phyloP scores from a whole-genome alignment of 139 green algal species.

The Chlamydomonas schloesseri region DNA sequence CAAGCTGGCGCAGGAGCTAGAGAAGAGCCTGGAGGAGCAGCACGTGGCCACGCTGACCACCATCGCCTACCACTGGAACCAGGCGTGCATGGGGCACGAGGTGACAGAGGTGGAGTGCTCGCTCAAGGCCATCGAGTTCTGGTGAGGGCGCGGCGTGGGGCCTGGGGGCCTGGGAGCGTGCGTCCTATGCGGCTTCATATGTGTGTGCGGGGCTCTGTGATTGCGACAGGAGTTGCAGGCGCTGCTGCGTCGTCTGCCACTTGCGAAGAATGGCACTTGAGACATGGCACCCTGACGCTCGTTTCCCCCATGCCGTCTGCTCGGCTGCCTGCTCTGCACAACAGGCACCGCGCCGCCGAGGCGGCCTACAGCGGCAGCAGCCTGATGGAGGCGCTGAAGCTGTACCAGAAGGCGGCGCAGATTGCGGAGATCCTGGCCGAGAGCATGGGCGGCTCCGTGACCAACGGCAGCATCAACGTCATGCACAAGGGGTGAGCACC shows the following conservation, averaged over 20 bases:
- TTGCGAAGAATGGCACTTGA: too few species aligned
- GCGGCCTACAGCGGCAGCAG: constrained; percentile 49
- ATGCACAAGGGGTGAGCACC: constrained; percentile 12
- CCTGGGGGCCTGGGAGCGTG: too few species aligned
- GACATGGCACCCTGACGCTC: too few species aligned
- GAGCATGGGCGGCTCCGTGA: constrained; percentile 40
- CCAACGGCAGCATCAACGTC: neutral
- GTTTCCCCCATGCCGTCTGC: too few species aligned
- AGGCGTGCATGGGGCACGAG: constrained; percentile 63
- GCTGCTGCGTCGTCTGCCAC: too few species aligned
- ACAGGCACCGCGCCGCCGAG: constrained; percentile 53
- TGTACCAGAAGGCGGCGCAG: constrained; percentile 61
- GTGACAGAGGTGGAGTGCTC: constrained; percentile 56
- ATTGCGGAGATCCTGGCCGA: constrained; percentile 56
- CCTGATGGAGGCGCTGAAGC: constrained; percentile 61
- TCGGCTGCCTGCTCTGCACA: too few species aligned
- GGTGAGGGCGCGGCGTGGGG: too few species aligned
- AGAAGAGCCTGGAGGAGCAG: constrained; percentile 54
- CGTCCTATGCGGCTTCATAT: too few species aligned
- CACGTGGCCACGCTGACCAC: constrained; percentile 64
- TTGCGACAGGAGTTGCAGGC: too few species aligned
- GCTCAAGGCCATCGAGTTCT: constrained; percentile 66
- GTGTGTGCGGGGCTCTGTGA: too few species aligned
- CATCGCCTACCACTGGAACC: constrained; percentile 84
- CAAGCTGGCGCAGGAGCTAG: constrained; percentile 64